Base-by-base conservation (phyloP, 2,329 filamentous ascomycete genomes). In the Ilyonectria sp. region DNA sequence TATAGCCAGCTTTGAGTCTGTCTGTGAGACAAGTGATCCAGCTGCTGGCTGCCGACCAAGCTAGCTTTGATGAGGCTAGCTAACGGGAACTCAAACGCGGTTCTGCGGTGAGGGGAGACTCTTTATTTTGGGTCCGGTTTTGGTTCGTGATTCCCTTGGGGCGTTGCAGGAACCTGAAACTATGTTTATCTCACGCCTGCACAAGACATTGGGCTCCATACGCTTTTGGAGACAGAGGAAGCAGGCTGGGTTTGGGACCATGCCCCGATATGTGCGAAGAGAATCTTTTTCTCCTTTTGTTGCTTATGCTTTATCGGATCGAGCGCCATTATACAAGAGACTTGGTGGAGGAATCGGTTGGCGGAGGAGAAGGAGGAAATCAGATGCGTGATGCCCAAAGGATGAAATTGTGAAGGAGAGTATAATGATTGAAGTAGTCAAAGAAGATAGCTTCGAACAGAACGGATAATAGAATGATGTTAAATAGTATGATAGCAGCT, bases 251-350 rank as follows among this genome's bases (percentile, higher is more conserved):
- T 19, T 5, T 56, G 43, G 5, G 60, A 19, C 60, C 60, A 62
- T 50, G 60, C 50, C 29, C 60, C 60, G 11, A 62, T 33, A 19
- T 40, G 29, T 31, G 60, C 60, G 21, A 62, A 43, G n/a, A 56
- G 10, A 10, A 10, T 31, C 7, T 62, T 31, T 10, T 55, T 35
- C 19, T 62, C 26, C 21, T 56, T 56, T 11, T 62, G 53, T 11
- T 56, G 40, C 6, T 11, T 29, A n/a, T 56, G 21, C n/a, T 62
- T 56, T 3, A 26, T 21, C 2, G 43, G 60, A 56, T 62, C 60
- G 6, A 62, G 31, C 2, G 60, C 52, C 60, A 62, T 62, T 4
- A 1, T 50, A 17, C 2, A 17, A 46, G 37, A 47, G 19, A 17
- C 23, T 23, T 6, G 5, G 15, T 19, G 10, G 26, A 19, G 47